Percentiles rank a stretch among this genome's conserved stretches.
Evolutionary conservation across 768 basidiomycete species (phyloP).

Genomic region (Suillus tomentosus): DNA sequence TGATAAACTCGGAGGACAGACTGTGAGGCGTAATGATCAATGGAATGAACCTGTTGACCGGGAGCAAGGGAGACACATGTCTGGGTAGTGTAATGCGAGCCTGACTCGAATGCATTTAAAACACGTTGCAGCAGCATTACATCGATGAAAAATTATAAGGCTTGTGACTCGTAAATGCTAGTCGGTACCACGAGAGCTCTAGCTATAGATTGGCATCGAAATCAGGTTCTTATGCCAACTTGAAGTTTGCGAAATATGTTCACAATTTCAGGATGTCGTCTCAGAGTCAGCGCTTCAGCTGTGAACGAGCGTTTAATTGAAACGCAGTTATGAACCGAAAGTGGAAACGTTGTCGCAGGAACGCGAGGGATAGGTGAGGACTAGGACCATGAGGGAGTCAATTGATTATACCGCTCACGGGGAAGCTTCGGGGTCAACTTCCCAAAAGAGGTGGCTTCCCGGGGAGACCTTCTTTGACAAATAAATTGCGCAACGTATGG

Average conservation of each 20-base stretch:
- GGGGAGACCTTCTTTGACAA: no score
- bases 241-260: background rate
- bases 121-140: constrained; percentile 9
- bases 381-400: no score
- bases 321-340: background rate
- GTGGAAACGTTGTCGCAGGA: background rate
- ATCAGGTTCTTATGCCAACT: background rate
- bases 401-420: no score
- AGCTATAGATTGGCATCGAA: background rate
- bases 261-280: background rate
- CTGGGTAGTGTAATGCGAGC: background rate
- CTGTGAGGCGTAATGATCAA: background rate
- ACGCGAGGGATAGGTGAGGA: background rate
- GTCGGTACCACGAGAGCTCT: background rate
- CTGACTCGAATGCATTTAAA: background rate
- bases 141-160: background rate
- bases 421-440: no score
- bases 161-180: background rate
- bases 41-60: background rate
- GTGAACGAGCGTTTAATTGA: background rate
- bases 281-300: background rate
- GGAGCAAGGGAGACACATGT: constrained; percentile 6
- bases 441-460: no score
- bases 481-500: no score
- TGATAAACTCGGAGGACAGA: background rate